phyloP scores from a whole-genome alignment of 345 rosid species.

The Barbarea vulgaris region DNA sequence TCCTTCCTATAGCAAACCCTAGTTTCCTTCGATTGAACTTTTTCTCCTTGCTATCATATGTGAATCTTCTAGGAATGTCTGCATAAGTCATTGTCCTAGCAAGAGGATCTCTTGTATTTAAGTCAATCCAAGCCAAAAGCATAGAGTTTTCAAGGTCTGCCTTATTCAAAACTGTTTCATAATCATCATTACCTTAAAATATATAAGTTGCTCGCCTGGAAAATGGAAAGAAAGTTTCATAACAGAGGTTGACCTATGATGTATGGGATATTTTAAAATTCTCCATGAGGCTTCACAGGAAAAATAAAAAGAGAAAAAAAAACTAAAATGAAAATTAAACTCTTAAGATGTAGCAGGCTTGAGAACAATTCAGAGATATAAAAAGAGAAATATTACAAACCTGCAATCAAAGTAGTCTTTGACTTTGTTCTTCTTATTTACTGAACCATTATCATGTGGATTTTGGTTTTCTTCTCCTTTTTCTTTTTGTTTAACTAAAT shows the following conservation, averaged over 20 bases:
- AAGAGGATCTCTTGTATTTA: rapidly evolving
- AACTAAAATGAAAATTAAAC: too few relatives aligned
- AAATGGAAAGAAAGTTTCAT: background rate
- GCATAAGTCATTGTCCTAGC: background rate
- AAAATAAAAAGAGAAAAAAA: too few relatives aligned
- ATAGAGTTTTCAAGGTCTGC: rapidly evolving
- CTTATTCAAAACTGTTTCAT: background rate
- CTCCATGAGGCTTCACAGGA: background rate
- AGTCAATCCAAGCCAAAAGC: background rate
- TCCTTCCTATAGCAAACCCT: too few relatives aligned
- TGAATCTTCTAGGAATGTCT: background rate
- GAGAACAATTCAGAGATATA: too few relatives aligned
- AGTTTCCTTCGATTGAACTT: rapidly evolving
- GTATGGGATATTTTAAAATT: background rate
- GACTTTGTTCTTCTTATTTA: too few relatives aligned
- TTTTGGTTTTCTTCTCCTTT: too few relatives aligned
- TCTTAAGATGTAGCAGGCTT: too few relatives aligned
- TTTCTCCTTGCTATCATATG: background rate
- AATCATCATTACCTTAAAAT: background rate
- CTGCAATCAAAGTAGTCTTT: too few relatives aligned
- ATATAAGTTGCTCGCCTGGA: background rate
- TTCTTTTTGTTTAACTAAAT: too few relatives aligned
- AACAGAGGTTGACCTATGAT: background rate
- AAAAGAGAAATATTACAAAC: too few relatives aligned
- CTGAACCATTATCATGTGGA: too few relatives aligned